Evolutionary conservation across 148 eudicot genomes (phyloP).

Genomic region (Dianthus caryophyllus): DNA sequence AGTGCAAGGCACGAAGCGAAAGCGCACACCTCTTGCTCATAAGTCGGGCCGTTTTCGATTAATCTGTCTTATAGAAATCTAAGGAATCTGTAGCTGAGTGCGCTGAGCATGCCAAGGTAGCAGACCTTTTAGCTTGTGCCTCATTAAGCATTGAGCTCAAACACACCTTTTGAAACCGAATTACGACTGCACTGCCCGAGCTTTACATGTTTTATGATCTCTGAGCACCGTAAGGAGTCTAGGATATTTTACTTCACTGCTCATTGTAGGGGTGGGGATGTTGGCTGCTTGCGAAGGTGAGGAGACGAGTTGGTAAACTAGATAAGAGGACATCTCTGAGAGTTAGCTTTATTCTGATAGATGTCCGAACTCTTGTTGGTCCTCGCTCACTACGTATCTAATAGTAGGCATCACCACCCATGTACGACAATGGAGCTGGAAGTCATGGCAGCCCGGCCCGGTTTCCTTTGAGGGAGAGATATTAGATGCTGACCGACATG

Average conservation of each 20-base stretch:
- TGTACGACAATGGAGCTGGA: constrained; percentile 77
- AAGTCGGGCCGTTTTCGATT: too few species aligned
- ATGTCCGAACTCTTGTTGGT: constrained; percentile 40
- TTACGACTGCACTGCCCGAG: background rate
- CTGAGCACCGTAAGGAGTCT: constrained; percentile 17
- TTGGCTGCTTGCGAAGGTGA: constrained; percentile 3
- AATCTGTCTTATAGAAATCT: too few species aligned
- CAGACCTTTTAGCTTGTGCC: too few species aligned
- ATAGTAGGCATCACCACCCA: constrained; percentile 62
- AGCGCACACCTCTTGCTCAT: too few species aligned
- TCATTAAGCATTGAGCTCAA: background rate
- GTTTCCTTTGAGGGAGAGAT: constrained; percentile 44
- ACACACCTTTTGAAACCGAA: background rate
- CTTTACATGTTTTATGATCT: constrained; percentile 11
- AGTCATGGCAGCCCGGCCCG: constrained; percentile 88
- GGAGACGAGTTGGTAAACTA: constrained; percentile 6
- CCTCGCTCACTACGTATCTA: constrained; percentile 38
- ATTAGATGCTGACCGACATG: constrained; percentile 70
- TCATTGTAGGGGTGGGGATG: constrained; percentile 10
- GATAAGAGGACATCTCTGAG: constrained; percentile 23
- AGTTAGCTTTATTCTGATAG: constrained; percentile 22
- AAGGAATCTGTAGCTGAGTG: too few species aligned
- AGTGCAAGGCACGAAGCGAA: too few species aligned
- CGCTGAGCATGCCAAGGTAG: too few species aligned
- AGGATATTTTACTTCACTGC: background rate